Conservation (phyloP, 1,139 yeast species). For the Hyphopichia wangnamkhiaoensis region DNA sequence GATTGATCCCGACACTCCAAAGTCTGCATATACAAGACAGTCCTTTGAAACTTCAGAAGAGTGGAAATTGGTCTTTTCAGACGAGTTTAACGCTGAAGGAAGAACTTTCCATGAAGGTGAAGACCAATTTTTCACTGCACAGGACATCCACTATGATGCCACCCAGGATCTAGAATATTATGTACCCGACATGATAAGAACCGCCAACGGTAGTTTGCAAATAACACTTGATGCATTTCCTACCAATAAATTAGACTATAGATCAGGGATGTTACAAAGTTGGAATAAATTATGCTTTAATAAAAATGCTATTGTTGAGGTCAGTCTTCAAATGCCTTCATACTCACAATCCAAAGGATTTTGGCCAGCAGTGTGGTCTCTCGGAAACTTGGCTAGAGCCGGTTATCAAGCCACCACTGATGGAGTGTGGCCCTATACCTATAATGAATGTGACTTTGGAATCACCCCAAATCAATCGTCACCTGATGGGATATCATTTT, state of each 20-base stretch:
- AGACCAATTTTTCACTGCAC: conserved; percentile 32
- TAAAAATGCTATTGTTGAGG: conserved; percentile 26
- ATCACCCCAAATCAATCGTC: conserved; percentile 32
- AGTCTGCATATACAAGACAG: conserved; percentile 11
- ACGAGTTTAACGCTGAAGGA: conserved; percentile 33
- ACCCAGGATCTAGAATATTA: conserved; percentile 34
- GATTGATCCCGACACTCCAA: conserved; percentile 31
- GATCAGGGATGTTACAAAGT: conserved; percentile 33
- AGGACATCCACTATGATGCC: conserved; percentile 30
- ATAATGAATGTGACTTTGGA: conserved; percentile 32
- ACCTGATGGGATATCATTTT: conserved; percentile 29
- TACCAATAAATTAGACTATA: conserved; percentile 23
- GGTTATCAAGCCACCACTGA: conserved; percentile 33
- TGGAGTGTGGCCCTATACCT: conserved; percentile 37
- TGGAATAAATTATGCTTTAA: conserved; percentile 35
- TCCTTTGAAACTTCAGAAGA: conserved; percentile 14
- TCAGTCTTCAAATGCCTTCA: conserved; percentile 24
- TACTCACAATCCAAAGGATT: conserved; percentile 25
- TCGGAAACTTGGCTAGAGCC: conserved; percentile 33
- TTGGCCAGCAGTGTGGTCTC: conserved; percentile 37
- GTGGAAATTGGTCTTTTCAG: conserved; percentile 32
- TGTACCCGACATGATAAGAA: conserved; percentile 30
- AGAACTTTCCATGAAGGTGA: conserved; percentile 32
- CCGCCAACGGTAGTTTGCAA: conserved; percentile 25
- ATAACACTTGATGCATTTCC: conserved; percentile 25